Percentiles rank a stretch among this genome's conserved stretches.
These are phyloP conservation scores for Psilocybe cubensis DNA, from an alignment of 768 basidiomycete genomes.

Conservation along the genomic window DNA sequence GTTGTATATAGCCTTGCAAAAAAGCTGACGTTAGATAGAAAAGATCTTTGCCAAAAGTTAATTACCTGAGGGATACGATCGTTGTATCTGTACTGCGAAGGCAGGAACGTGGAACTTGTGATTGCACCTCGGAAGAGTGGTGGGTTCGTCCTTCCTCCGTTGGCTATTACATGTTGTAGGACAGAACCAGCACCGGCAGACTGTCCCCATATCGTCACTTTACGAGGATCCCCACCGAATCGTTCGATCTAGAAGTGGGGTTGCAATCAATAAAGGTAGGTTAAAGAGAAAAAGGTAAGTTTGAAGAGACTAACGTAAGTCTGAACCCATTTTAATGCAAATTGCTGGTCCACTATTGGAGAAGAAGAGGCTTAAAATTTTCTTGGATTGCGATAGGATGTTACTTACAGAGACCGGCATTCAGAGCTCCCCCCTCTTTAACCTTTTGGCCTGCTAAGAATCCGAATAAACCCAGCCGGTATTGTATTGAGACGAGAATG, in stretches of 20 bases:
- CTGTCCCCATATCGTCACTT: conserved; percentile 48
- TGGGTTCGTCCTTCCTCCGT: conserved; percentile 47
- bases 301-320: conserved; percentile 36
- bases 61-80: conserved; percentile 44
- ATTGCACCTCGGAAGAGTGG: conserved; percentile 48
- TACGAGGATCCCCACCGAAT: conserved; percentile 43
- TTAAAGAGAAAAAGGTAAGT: too few relatives aligned
- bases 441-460: conserved; percentile 47
- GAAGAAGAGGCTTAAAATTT: background rate
- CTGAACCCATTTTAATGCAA: conserved; percentile 47
- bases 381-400: background rate
- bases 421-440: conserved; percentile 44
- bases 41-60: background rate
- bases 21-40: background rate
- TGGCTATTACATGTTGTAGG: conserved; percentile 51
- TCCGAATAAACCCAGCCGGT: conserved; percentile 47
- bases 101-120: conserved; percentile 47
- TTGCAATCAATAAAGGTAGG: too few relatives aligned
- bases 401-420: conserved; percentile 49
- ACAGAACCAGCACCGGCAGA: conserved; percentile 54
- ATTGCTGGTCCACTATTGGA: conserved; percentile 45
- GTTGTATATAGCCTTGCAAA: conserved; percentile 10
- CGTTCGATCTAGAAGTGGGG: conserved; percentile 32
- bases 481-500: conserved; percentile 44
- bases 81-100: conserved; percentile 49